Percentiles rank a stretch among this genome's conserved stretches.
These are phyloP conservation scores for Corylus avellana DNA, from an alignment of 306 rosid species.

Conservation along the genomic window DNA sequence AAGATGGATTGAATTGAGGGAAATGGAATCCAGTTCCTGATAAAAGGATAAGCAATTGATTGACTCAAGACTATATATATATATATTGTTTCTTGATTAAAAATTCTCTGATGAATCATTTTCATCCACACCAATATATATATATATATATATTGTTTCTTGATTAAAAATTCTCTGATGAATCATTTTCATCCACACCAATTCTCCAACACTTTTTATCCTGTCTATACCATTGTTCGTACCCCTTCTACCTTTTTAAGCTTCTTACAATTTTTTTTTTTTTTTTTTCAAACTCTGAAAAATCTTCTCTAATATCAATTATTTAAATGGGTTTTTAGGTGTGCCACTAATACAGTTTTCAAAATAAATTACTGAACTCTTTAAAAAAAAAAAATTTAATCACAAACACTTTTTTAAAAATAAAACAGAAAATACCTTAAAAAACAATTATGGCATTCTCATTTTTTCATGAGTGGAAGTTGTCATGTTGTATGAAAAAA, in stretches of 20 bases:
- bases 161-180: slow-evolving; percentile 5
- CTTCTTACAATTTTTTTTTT: neutral
- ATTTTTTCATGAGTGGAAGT: too few species aligned
- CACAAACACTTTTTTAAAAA: too few species aligned
- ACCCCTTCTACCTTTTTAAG: neutral
- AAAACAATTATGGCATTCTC: too few species aligned
- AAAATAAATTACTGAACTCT: too few species aligned
- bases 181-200: neutral
- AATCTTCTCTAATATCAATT: too few species aligned
- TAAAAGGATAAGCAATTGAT: slow-evolving; percentile 6
- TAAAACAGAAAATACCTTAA: too few species aligned
- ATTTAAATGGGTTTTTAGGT: too few species aligned
- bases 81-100: neutral
- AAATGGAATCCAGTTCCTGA: slow-evolving; percentile 26
- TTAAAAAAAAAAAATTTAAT: too few species aligned
- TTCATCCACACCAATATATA: neutral
- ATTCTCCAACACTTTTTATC: neutral
- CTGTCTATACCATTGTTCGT: neutral
- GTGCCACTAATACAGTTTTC: too few species aligned
- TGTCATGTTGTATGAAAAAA: too few species aligned
- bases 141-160: neutral
- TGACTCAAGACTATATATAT: neutral
- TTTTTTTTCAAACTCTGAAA: neutral
- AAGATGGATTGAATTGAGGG: slow-evolving; percentile 10
- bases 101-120: slow-evolving; percentile 8